Evolutionary conservation across 2,329 filamentous ascomycete species (phyloP).

Genomic region (Pseudogymnoascus sp.): DNA sequence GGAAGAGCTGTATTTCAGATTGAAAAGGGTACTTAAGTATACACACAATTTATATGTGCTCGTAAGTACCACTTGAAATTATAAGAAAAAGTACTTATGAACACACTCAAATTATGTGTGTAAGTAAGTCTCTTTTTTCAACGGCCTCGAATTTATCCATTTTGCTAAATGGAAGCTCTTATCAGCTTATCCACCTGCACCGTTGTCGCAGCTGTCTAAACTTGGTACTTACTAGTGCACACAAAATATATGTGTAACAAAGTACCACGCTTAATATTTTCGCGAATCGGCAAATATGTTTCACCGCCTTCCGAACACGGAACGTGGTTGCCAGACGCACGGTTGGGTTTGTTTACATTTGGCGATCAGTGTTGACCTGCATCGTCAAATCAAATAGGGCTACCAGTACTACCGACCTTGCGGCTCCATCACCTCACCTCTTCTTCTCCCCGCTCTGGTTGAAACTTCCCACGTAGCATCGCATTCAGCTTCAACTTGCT

Average conservation of each 20-base stretch:
- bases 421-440: neutral
- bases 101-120: neutral
- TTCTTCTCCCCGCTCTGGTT: neutral
- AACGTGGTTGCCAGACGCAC: conserved; percentile 5
- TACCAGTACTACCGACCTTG: conserved; percentile 2
- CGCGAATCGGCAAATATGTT: neutral
- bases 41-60: neutral
- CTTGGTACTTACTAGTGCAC: neutral
- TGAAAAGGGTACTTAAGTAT: neutral
- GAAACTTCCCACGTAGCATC: neutral
- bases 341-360: conserved; percentile 5
- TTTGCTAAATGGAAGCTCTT: neutral
- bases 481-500: neutral
- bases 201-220: neutral
- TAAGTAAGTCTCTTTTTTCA: neutral
- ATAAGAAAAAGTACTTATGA: neutral
- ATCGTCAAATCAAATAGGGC: conserved; percentile 7
- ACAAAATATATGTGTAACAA: neutral
- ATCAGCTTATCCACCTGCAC: neutral
- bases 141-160: neutral
- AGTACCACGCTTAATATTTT: conserved; percentile 3
- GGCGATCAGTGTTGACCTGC: conserved; percentile 7
- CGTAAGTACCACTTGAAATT: neutral
- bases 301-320: conserved; percentile 4
- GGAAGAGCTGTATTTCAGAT: neutral